Conservation (phyloP, 805 yeast genomes). For the Komagataella phaffii region DNA sequence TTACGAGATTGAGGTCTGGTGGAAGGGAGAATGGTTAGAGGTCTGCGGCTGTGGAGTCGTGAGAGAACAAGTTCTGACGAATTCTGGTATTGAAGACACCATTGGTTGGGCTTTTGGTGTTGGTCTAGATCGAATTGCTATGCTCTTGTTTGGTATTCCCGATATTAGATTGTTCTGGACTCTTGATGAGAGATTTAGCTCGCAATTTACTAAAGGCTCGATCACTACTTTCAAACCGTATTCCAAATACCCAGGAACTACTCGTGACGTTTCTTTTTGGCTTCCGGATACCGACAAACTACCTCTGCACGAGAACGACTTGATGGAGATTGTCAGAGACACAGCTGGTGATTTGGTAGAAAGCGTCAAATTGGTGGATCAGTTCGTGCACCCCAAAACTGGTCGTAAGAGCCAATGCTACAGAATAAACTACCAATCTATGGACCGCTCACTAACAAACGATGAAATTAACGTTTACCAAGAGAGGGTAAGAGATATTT, state of each 20-base stretch:
- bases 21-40: conserved; percentile 98
- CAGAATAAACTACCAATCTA: conserved; percentile 84
- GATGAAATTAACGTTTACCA: conserved; percentile 73
- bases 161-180: conserved; percentile 94
- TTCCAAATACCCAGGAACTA: conserved; percentile 81
- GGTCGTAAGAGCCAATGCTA: conserved; percentile 71
- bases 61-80: conserved; percentile 58
- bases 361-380: conserved; percentile 68
- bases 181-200: conserved; percentile 56
- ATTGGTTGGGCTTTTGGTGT: conserved; percentile 98
- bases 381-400: conserved; percentile 76
- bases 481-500: conserved; percentile 42
- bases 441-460: conserved; percentile 86
- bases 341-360: conserved; percentile 84
- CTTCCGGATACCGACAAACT: conserved; percentile 26
- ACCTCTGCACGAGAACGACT: conserved; percentile 68
- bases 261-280: conserved; percentile 91
- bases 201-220: conserved; percentile 53
- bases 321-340: conserved; percentile 84
- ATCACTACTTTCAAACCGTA: conserved; percentile 74
- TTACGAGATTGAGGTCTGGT: conserved; percentile 97
- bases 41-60: conserved; percentile 95
- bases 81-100: conserved; percentile 53
- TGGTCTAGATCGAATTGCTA: conserved; percentile 90
- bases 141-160: conserved; percentile 90